Evolutionary conservation across 768 basidiomycete genomes (phyloP).

Genomic region (Asterophora lycoperdoides): DNA sequence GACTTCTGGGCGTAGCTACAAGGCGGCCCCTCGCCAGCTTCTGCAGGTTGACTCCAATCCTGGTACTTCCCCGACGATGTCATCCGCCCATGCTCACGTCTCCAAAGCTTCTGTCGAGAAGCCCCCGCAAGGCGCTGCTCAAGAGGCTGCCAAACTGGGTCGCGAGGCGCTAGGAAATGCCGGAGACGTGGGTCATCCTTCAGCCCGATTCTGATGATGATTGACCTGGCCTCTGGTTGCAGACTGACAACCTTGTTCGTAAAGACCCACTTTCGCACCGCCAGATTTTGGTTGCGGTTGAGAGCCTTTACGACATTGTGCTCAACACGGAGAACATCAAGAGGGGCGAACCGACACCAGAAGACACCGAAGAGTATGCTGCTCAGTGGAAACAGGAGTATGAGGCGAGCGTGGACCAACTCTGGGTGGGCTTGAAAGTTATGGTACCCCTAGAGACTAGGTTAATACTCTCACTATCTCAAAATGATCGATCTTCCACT

Average conservation of each 20-base stretch:
- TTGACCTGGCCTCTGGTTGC: background rate
- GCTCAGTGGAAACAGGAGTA: slow-evolving; percentile 53
- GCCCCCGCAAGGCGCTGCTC: slow-evolving; percentile 52
- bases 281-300: slow-evolving; percentile 73
- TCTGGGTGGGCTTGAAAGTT: slow-evolving; percentile 84
- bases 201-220: background rate
- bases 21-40: slow-evolving; percentile 94
- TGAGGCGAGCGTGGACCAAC: slow-evolving; percentile 52
- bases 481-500: background rate
- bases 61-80: slow-evolving; percentile 39
- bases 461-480: slow-evolving; percentile 35
- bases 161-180: slow-evolving; percentile 65
- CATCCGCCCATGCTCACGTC: slow-evolving; percentile 46
- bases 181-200: slow-evolving; percentile 39
- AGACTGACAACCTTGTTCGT: slow-evolving; percentile 61
- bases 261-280: slow-evolving; percentile 76
- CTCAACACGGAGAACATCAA: slow-evolving; percentile 83
- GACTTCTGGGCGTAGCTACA: slow-evolving; percentile 90
- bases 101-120: slow-evolving; percentile 44
- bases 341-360: slow-evolving; percentile 67
- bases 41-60: slow-evolving; percentile 75
- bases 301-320: slow-evolving; percentile 80
- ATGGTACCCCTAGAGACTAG: slow-evolving; percentile 92
- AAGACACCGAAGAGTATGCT: slow-evolving; percentile 45
- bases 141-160: slow-evolving; percentile 73